Evolutionary conservation across 768 basidiomycete species (phyloP).

Genomic region (Lactifluus pinguis): DNA sequence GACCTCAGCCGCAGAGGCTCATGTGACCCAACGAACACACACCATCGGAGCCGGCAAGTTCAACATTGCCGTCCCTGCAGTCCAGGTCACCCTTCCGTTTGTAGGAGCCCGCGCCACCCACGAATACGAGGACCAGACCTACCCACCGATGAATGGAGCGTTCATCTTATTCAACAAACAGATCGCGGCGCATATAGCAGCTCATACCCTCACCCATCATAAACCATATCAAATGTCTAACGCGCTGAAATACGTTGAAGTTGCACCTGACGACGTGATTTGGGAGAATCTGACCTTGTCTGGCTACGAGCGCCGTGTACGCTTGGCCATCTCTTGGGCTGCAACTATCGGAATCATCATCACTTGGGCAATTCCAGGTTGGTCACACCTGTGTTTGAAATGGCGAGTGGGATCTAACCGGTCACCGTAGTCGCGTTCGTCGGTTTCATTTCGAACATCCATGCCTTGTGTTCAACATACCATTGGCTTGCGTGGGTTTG

Average conservation of each 20-base stretch:
- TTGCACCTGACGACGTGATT: constrained; percentile 82
- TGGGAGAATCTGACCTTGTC: constrained; percentile 88
- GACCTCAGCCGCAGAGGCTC: constrained; percentile 17
- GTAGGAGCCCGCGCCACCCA: constrained; percentile 12
- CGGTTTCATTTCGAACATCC: constrained; percentile 77
- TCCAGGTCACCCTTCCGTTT: constrained; percentile 12
- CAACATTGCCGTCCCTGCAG: constrained; percentile 12
- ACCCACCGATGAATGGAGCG: constrained; percentile 41
- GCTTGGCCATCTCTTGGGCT: constrained; percentile 50
- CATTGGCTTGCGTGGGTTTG: constrained; percentile 83
- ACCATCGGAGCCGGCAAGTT: constrained; percentile 20
- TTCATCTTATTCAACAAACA: constrained; percentile 91
- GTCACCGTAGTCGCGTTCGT: constrained; percentile 40
- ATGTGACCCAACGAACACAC: constrained; percentile 19
- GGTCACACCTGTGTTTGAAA: constrained; percentile 16
- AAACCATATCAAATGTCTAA: constrained; percentile 74
- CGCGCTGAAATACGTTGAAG: constrained; percentile 55
- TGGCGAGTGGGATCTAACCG: neutral
- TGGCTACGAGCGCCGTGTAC: constrained; percentile 56
- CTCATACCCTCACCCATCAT: constrained; percentile 66
- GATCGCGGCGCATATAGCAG: constrained; percentile 85
- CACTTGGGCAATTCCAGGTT: constrained; percentile 80
- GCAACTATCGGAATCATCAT: constrained; percentile 74
- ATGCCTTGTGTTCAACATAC: constrained; percentile 52
- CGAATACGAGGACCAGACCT: constrained; percentile 23